Evolutionary conservation across 352 stramenopile species (phyloP).

Genomic region (Pythium sp.): DNA sequence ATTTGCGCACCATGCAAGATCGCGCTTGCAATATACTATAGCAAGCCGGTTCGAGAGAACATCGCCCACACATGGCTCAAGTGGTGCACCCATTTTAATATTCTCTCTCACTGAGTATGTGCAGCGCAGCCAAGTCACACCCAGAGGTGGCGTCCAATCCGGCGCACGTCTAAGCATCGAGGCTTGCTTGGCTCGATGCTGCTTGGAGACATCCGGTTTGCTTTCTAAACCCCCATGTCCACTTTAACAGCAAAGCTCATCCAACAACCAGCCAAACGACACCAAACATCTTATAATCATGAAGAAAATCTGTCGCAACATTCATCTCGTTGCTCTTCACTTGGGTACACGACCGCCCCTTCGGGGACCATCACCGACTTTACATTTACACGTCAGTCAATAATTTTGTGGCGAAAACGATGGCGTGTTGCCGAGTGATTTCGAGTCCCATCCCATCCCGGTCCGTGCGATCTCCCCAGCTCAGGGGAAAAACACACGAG

Average conservation of each 20-base stretch:
- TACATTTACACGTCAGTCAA: not conserved
- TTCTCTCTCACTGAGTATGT: not conserved
- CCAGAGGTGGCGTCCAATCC: not conserved
- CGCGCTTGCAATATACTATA: too few species aligned
- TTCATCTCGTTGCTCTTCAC: not conserved
- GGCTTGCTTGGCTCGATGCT: not conserved
- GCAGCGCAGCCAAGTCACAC: not conserved
- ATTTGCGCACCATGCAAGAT: not conserved
- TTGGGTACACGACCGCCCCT: not conserved
- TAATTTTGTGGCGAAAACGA: not conserved
- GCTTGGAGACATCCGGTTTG: not conserved
- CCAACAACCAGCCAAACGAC: not conserved
- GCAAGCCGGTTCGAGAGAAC: not conserved
- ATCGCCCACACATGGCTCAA: not conserved
- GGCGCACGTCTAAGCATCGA: constrained; percentile 1
- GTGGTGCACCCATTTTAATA: not conserved
- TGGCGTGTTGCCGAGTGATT: not conserved
- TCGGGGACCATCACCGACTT: not conserved
- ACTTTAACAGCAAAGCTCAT: not conserved
- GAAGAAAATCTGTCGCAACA: not conserved
- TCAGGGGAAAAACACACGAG: not conserved
- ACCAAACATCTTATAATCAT: not conserved
- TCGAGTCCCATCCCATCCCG: not conserved
- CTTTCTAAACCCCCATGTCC: not conserved
- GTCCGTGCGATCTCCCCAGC: not conserved